Base-by-base conservation (phyloP, 371 early-diverging fungal species). In the Syncephalastrum sp. region DNA sequence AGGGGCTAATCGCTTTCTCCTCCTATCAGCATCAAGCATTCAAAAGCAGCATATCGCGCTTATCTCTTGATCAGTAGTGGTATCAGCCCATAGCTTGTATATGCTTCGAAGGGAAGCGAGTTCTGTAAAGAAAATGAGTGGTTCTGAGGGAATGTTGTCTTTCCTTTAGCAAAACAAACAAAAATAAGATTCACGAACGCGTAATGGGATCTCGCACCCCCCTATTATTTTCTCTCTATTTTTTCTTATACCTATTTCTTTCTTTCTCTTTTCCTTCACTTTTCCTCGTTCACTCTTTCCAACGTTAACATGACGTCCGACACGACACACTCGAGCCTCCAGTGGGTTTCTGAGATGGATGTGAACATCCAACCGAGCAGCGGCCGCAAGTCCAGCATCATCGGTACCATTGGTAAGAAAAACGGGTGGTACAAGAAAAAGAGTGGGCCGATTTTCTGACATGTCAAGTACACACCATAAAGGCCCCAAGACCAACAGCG, bases 301-400 rank as follows among this genome's bases (percentile, higher is more conserved):
- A 50, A 23, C 48, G 21, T 27, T 29, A 58, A n/a, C 42, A 58
- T 58, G 58, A 43, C 24, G 13, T 14, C 38, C 47, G 43, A 25
- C 46, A 58, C 59, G 27, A 42, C 51, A 48, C 47, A 46, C 45
- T 63, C 65, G 60, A 82, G 75, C 67, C 82, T 91, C 47, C 82
- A 87, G 72, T 91, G 93, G 91, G 72, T 91, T 45, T 74, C 90
- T 44, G 63, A 82, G 29, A 79, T 92, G 62, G 75, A 82, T 53
- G 84, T 89, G 57, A 82, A 82, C 65, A 58, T 81, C 45, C 80
- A 82, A 58, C 85, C 86, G 8, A 62, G 61, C 24, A 79, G 75
- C 49, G 74, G 83, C 53, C 89, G 93, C 67, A 91, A 90, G 74
- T 87, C 89, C 29, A 86, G 89, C 46, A 90, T 92, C 56, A 91